Evolutionary conservation across 2,329 filamentous ascomycete genomes (phyloP).

Genomic region (Xylariaceae sp.): DNA sequence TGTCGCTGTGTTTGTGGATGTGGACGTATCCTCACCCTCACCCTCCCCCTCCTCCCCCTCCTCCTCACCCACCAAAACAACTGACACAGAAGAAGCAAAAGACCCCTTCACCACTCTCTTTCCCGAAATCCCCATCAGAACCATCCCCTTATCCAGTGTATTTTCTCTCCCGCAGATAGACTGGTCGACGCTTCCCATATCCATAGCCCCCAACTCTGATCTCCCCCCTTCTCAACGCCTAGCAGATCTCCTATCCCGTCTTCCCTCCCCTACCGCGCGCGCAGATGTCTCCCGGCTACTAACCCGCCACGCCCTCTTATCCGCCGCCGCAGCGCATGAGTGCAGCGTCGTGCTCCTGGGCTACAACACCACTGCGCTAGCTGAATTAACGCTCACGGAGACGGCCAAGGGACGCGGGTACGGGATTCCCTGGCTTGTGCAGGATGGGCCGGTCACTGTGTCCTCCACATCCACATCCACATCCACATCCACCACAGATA

Average conservation of each 20-base stretch:
- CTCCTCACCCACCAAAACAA: not conserved
- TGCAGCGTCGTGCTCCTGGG: constrained; percentile 75
- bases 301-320: constrained; percentile 63
- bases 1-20: constrained; percentile 39
- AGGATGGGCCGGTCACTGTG: constrained; percentile 57
- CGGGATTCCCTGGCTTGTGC: constrained; percentile 72
- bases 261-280: constrained; percentile 69
- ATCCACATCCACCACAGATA: no score
- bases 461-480: no score
- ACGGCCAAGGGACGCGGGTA: constrained; percentile 88
- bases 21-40: not conserved
- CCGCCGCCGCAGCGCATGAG: constrained; percentile 51
- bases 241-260: constrained; percentile 48
- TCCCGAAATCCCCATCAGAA: constrained; percentile 59
- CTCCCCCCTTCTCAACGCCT: constrained; percentile 34
- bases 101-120: constrained; percentile 43
- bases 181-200: constrained; percentile 43
- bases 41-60: not conserved
- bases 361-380: constrained; percentile 80
- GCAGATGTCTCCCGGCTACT: constrained; percentile 69
- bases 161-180: constrained; percentile 37
- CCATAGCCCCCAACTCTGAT: not conserved
- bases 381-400: constrained; percentile 77
- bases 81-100: not conserved
- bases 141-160: constrained; percentile 51